These are phyloP conservation scores for Heterobasidion occidentale DNA, from an alignment of 1,284 basidiomycete genomes.

Conservation along the genomic window DNA sequence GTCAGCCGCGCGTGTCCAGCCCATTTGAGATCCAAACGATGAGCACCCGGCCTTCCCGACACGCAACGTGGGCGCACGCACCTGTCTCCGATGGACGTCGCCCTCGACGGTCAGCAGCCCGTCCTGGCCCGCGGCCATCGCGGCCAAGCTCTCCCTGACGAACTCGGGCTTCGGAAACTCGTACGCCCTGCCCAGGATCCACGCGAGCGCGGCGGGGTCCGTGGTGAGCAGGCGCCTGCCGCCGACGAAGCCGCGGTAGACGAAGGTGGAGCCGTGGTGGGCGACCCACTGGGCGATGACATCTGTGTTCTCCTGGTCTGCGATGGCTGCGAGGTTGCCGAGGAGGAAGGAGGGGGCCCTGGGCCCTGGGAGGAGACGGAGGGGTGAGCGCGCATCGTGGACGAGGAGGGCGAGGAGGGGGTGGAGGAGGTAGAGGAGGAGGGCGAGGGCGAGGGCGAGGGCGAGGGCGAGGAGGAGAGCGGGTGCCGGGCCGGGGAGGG, in stretches of 20 bases:
- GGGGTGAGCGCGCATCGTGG: conserved; percentile 27
- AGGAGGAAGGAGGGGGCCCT: conserved; percentile 37
- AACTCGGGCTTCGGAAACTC: conserved; percentile 63
- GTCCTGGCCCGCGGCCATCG: conserved; percentile 41
- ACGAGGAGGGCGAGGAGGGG: conserved; percentile 26
- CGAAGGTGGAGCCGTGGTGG: conserved; percentile 41
- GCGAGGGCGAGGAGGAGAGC: conserved; percentile 2
- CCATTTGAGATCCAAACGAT: background rate
- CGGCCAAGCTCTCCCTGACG: conserved; percentile 46
- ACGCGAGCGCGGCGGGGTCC: conserved; percentile 51
- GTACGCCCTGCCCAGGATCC: conserved; percentile 54
- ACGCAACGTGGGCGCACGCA: conserved; percentile 15
- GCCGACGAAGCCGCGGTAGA: conserved; percentile 49
- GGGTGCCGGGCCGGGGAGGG: no score
- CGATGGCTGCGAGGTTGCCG: conserved; percentile 49
- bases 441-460: conserved; percentile 9
- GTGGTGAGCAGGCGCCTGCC: conserved; percentile 48
- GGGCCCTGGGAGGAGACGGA: conserved; percentile 31
- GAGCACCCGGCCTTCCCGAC: background rate
- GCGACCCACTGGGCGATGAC: conserved; percentile 41
- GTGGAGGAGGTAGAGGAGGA: conserved; percentile 21
- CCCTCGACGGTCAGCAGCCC: conserved; percentile 45
- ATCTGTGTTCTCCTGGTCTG: conserved; percentile 49
- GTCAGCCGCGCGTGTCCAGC: conserved; percentile 4
- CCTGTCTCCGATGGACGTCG: conserved; percentile 44